Percentiles rank a stretch among this genome's conserved stretches.
These are phyloP conservation scores for Boletus huronensis DNA, from an alignment of 768 basidiomycete genomes.

Conservation along the genomic window DNA sequence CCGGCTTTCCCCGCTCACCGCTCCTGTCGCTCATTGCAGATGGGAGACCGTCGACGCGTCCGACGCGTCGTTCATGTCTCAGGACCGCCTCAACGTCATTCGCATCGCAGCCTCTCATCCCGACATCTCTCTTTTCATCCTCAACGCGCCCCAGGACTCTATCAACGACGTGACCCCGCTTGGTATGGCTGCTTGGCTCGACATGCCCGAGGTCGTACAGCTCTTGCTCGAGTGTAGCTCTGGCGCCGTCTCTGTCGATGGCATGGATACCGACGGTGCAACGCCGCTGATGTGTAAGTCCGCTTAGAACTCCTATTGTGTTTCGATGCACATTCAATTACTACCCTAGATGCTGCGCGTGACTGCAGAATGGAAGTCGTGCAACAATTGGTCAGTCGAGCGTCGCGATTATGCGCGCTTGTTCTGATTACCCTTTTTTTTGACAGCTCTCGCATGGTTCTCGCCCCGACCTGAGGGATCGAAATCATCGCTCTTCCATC, in stretches of 20 bases:
- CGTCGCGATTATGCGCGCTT: neutral
- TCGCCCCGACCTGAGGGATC: constrained; percentile 68
- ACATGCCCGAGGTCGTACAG: constrained; percentile 56
- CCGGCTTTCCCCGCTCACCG: constrained; percentile 3
- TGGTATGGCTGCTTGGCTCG: constrained; percentile 76
- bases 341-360: constrained; percentile 65
- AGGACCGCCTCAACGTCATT: constrained; percentile 54
- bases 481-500: constrained; percentile 66
- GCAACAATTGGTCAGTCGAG: constrained; percentile 52
- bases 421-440: constrained; percentile 4
- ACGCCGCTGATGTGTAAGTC: constrained; percentile 82
- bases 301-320: constrained; percentile 1
- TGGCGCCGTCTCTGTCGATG: constrained; percentile 66
- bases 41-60: constrained; percentile 70
- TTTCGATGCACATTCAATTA: neutral
- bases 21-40: constrained; percentile 33
- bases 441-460: constrained; percentile 58
- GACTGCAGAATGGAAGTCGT: constrained; percentile 71
- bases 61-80: constrained; percentile 64
- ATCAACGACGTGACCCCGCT: constrained; percentile 75
- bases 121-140: constrained; percentile 60
- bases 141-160: constrained; percentile 69
- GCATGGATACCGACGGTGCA: constrained; percentile 69
- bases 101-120: constrained; percentile 52
- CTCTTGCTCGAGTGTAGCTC: constrained; percentile 61